Percentiles rank a stretch among this genome's conserved stretches.
Evolutionary conservation across 2,329 filamentous ascomycete species (phyloP).

Genomic region (Hypoxylon sp.): DNA sequence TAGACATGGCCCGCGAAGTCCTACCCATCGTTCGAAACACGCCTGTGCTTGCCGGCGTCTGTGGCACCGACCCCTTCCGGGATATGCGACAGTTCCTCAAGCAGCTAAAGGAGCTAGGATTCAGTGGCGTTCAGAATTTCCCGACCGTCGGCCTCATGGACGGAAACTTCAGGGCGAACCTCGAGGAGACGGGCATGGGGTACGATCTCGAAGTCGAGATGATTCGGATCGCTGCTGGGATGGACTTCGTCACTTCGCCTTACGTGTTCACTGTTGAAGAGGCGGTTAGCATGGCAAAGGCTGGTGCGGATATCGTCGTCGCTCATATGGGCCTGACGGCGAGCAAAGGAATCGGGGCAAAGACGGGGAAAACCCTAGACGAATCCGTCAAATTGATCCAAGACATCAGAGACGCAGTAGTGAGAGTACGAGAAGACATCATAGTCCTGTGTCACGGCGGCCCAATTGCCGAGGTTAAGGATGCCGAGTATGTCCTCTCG

Average conservation of each 20-base stretch:
- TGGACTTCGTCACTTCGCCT: slow-evolving; percentile 76
- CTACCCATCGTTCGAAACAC: slow-evolving; percentile 74
- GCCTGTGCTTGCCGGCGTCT: slow-evolving; percentile 79
- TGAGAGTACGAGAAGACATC: slow-evolving; percentile 68
- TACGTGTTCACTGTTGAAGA: slow-evolving; percentile 78
- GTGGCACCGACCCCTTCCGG: slow-evolving; percentile 78
- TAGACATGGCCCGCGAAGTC: slow-evolving; percentile 79
- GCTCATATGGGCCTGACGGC: slow-evolving; percentile 79
- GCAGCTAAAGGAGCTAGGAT: slow-evolving; percentile 73
- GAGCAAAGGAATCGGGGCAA: slow-evolving; percentile 74
- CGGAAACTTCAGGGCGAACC: slow-evolving; percentile 73
- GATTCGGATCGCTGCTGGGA: slow-evolving; percentile 70
- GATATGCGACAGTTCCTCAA: slow-evolving; percentile 72
- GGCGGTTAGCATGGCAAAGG: slow-evolving; percentile 72
- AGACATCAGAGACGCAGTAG: slow-evolving; percentile 73
- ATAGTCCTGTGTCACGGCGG: slow-evolving; percentile 80
- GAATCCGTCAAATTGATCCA: slow-evolving; percentile 75
- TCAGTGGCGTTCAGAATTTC: slow-evolving; percentile 80
- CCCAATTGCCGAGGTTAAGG: slow-evolving; percentile 74
- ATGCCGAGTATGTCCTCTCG: slow-evolving; percentile 74
- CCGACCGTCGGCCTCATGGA: slow-evolving; percentile 81
- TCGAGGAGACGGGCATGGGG: slow-evolving; percentile 81
- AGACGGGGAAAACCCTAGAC: slow-evolving; percentile 72
- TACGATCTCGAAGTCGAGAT: slow-evolving; percentile 77
- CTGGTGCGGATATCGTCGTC: slow-evolving; percentile 77